Conservation (phyloP, 495 filamentous ascomycete genomes). For the Daldinia childiae region DNA sequence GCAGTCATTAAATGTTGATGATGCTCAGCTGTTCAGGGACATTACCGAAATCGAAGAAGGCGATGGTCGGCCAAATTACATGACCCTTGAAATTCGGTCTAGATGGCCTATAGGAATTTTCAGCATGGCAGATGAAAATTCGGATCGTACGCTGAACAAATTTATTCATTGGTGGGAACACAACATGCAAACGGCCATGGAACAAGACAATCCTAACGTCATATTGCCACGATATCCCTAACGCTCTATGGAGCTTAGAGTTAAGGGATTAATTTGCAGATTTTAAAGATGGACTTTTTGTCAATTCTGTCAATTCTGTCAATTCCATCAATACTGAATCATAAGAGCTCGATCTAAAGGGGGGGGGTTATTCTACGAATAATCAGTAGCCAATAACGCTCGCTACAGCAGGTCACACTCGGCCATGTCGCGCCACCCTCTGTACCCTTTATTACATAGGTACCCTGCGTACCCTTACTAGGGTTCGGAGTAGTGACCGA, state of each 20-base stretch:
- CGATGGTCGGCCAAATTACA: constrained; percentile 18
- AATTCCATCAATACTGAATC: background rate
- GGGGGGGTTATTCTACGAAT: background rate
- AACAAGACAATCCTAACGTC: background rate
- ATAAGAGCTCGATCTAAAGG: background rate
- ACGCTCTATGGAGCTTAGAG: background rate
- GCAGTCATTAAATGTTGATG: constrained; percentile 24
- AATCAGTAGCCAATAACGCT: background rate
- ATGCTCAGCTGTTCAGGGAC: constrained; percentile 18
- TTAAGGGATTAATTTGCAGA: background rate
- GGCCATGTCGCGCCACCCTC: constrained; percentile 1
- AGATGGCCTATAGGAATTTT: constrained; percentile 34
- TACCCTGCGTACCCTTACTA: background rate
- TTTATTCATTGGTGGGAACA: constrained; percentile 30
- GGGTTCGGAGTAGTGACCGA: background rate
- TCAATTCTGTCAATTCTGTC: background rate
- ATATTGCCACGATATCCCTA: background rate
- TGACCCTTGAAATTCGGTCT: constrained; percentile 24
- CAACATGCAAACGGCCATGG: constrained; percentile 4
- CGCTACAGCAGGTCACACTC: background rate
- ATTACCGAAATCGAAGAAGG: constrained; percentile 29
- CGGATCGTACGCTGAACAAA: constrained; percentile 23
- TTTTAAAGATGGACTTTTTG: background rate
- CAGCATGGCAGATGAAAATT: constrained; percentile 23
- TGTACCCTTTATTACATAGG: no score